A percentile compares a stretch with the other conserved stretches of the same genome.
Evolutionary conservation across 1,284 basidiomycete species (phyloP).

Genomic region (Salmacisia buchloeana): DNA sequence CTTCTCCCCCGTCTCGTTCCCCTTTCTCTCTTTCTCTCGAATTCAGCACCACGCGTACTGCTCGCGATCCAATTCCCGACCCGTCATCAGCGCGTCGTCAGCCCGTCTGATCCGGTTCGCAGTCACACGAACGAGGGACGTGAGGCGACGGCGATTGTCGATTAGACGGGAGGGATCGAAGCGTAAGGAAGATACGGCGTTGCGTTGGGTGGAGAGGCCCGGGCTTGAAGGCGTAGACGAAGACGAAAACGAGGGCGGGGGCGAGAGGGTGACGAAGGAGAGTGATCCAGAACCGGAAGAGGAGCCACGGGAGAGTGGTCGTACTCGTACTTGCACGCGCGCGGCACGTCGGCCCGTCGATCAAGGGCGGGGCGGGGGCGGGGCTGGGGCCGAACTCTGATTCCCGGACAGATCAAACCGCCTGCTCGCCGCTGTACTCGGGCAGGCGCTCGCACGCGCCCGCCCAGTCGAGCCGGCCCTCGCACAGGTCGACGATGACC

Average conservation of each 20-base stretch:
- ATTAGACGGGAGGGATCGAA: neutral
- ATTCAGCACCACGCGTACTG: neutral
- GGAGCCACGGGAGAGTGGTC: neutral
- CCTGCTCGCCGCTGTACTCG: conserved; percentile 81
- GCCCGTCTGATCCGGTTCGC: neutral
- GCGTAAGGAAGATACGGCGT: neutral
- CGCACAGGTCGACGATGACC: conserved; percentile 58
- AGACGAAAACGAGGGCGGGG: neutral
- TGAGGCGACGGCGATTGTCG: neutral
- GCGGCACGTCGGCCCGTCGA: neutral
- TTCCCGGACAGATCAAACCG: too few species aligned
- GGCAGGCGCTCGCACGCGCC: conserved; percentile 69
- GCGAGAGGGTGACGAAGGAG: neutral
- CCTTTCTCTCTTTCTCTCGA: neutral
- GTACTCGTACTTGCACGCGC: neutral
- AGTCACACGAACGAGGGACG: neutral
- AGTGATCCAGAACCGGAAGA: neutral
- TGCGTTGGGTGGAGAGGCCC: neutral
- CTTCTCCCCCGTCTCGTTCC: neutral
- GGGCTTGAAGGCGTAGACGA: neutral
- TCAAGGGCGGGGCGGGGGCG: too few species aligned
- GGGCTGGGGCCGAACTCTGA: too few species aligned
- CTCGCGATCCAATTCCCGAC: neutral
- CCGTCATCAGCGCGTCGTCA: neutral
- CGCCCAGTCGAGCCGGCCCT: conserved; percentile 60